phyloP scores from a whole-genome alignment of 495 filamentous ascomycete species.

The Aspergillus ellipticus region DNA sequence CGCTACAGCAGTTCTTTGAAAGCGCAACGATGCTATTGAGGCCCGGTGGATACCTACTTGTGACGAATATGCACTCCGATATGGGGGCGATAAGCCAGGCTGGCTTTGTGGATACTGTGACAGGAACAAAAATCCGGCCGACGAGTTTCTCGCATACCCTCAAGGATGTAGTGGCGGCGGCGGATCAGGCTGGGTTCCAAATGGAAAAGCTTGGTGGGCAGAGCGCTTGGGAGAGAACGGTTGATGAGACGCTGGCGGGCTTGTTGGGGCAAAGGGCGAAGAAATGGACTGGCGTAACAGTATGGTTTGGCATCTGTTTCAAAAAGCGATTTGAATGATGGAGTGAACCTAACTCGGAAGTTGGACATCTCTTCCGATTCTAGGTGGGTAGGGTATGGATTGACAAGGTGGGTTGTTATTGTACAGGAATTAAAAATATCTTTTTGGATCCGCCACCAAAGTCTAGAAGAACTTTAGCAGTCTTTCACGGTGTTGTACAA shows the following conservation, averaged over 20 bases:
- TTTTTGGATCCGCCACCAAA: neutral
- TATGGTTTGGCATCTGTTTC: conserved; percentile 64
- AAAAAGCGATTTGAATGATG: conserved; percentile 31
- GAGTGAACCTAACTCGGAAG: conserved; percentile 5
- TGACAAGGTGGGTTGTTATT: conserved; percentile 14
- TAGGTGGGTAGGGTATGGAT: neutral
- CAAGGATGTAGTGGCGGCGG: conserved; percentile 53
- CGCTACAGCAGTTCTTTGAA: conserved; percentile 54
- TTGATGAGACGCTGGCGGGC: conserved; percentile 48
- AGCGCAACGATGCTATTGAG: conserved; percentile 44
- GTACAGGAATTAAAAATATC: conserved; percentile 19
- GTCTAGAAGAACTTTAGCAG: conserved; percentile 39
- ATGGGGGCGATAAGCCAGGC: conserved; percentile 64
- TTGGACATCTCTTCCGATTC: neutral
- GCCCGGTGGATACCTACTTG: conserved; percentile 50
- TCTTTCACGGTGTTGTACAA: conserved; percentile 53
- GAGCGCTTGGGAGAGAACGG: conserved; percentile 38
- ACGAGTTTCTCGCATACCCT: conserved; percentile 58
- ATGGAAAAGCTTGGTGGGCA: conserved; percentile 30
- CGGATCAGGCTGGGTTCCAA: conserved; percentile 49
- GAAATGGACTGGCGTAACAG: conserved; percentile 66
- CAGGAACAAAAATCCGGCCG: conserved; percentile 59
- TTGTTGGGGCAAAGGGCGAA: conserved; percentile 53
- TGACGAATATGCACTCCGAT: conserved; percentile 73
- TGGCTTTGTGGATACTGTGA: conserved; percentile 58